A percentile compares a stretch with the other conserved stretches of the same genome.
Conservation (phyloP, 495 filamentous ascomycete species). For the Penicillium ochrochloron region DNA sequence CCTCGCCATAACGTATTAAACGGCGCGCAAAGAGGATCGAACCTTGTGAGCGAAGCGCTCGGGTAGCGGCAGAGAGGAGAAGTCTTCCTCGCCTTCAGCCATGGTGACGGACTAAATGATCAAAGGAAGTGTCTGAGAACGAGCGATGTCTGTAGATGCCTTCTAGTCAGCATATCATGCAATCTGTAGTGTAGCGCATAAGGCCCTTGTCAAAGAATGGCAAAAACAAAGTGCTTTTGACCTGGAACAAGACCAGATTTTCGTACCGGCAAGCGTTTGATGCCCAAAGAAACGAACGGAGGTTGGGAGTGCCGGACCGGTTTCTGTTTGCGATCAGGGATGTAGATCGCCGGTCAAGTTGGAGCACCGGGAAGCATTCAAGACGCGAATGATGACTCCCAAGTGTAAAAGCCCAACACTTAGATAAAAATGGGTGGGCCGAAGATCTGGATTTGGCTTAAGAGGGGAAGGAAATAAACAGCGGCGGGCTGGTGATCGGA, state of each 20-base stretch:
- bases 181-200: background rate
- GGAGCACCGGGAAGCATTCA: conserved; percentile 5
- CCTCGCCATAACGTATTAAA: background rate
- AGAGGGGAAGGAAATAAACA: conserved; percentile 29
- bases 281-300: conserved; percentile 32
- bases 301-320: conserved; percentile 14
- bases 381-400: background rate
- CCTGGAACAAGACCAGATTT: background rate
- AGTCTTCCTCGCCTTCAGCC: conserved; percentile 76
- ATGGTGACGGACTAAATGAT: conserved; percentile 34
- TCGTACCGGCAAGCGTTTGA: conserved; percentile 25
- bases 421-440: conserved; percentile 4
- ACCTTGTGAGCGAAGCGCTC: conserved; percentile 92
- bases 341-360: background rate
- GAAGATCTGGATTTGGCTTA: conserved; percentile 1
- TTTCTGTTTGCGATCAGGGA: conserved; percentile 21
- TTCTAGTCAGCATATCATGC: background rate
- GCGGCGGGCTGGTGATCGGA: conserved; percentile 29
- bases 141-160: conserved; percentile 6
- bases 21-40: conserved; percentile 25
- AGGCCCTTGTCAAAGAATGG: background rate
- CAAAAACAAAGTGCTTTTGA: background rate
- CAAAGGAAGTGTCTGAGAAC: conserved; percentile 8
- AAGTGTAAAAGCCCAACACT: background rate
- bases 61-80: conserved; percentile 75